phyloP scores from a whole-genome alignment of 1,284 basidiomycete genomes.

The Sphagnurus paluster region DNA sequence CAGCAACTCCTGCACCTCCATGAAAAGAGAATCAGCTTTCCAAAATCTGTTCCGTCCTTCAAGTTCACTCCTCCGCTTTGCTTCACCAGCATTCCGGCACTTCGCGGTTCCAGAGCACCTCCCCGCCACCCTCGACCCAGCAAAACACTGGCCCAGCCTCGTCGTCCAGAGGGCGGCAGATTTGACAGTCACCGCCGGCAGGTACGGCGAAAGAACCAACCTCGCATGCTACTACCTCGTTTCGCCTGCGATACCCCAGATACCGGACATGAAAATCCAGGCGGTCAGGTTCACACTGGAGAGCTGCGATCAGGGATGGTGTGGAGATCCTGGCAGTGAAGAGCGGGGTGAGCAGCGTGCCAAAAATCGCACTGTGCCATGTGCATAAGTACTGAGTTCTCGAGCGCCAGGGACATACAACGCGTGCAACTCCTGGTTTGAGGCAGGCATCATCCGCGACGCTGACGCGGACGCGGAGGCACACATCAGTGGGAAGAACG shows the following conservation, averaged over 20 bases:
- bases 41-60: no score
- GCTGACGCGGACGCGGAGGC: not conserved
- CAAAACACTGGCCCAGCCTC: conserved; percentile 29
- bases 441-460: conserved; percentile 27
- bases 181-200: not conserved
- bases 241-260: conserved; percentile 26
- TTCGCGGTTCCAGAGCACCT: no score
- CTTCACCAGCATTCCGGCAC: no score
- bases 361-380: no score
- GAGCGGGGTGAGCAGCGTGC: no score
- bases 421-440: conserved; percentile 33
- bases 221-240: conserved; percentile 34
- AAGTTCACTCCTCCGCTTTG: no score
- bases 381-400: not conserved
- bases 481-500: not conserved
- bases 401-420: conserved; percentile 25
- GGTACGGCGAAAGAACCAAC: conserved; percentile 14
- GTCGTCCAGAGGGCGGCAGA: not conserved
- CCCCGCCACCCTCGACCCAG: conserved; percentile 28
- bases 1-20: no score
- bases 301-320: conserved; percentile 36
- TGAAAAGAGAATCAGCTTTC: no score
- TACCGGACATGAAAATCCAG: conserved; percentile 17
- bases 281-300: conserved; percentile 24
- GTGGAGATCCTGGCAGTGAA: conserved; percentile 14